Percentiles rank a stretch among this genome's conserved stretches.
Conservation (phyloP, 1,284 basidiomycete species). For the Tylopilus orsonianus region DNA sequence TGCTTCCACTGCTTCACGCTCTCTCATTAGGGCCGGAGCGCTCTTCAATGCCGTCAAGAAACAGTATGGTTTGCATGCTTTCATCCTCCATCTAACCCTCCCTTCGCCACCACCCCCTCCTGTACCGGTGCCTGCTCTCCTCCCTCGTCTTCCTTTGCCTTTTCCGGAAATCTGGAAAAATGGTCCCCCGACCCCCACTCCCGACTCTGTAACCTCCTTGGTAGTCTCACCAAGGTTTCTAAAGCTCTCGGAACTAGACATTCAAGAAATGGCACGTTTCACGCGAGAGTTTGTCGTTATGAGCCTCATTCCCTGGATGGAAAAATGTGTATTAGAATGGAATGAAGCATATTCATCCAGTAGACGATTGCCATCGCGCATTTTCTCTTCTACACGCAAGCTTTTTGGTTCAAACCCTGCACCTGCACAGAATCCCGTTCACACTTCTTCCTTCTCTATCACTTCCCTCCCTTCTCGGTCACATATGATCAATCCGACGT, state of each 20-base stretch:
- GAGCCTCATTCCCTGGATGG: constrained; percentile 96
- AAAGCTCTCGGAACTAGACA: constrained; percentile 72
- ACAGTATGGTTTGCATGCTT: constrained; percentile 74
- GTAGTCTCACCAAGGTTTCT: constrained; percentile 42
- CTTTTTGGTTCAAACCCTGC: constrained; percentile 74
- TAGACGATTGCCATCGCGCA: constrained; percentile 75
- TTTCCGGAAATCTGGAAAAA: constrained; percentile 36
- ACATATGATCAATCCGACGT: constrained; percentile 36
- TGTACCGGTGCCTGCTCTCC: constrained; percentile 60
- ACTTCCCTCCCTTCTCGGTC: constrained; percentile 47
- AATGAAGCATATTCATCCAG: constrained; percentile 90
- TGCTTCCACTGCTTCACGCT: constrained; percentile 9
- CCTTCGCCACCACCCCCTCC: constrained; percentile 61
- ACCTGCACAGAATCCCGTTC: constrained; percentile 44
- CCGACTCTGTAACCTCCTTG: constrained; percentile 11
- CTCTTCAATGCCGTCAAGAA: constrained; percentile 82
- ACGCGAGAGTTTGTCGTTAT: constrained; percentile 89
- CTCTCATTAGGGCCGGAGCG: constrained; percentile 57
- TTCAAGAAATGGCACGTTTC: constrained; percentile 78
- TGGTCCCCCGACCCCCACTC: constrained; percentile 17
- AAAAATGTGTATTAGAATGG: constrained; percentile 90
- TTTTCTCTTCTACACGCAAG: constrained; percentile 88
- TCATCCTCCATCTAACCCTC: constrained; percentile 61
- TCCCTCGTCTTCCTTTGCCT: constrained; percentile 65
- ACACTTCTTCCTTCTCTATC: constrained; percentile 42